A percentile compares a stretch with the other conserved stretches of the same genome.
Evolutionary conservation across 2,329 filamentous ascomycete genomes (phyloP).

Genomic region (Fusarium burgessii): DNA sequence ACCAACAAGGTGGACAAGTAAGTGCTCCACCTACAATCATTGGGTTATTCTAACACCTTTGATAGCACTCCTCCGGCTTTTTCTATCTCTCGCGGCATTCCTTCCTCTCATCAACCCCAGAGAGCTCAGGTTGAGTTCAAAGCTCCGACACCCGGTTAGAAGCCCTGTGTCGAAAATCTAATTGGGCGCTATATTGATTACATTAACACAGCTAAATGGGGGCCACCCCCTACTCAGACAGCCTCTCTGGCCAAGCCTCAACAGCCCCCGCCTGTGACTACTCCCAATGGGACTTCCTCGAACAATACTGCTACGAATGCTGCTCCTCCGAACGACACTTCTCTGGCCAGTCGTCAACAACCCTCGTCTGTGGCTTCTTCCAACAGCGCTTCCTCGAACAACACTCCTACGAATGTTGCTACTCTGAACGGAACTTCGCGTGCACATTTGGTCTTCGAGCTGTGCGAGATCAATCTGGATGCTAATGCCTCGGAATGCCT

Average conservation of each 20-base stretch:
- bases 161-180: slow-evolving; percentile 14
- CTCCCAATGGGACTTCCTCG: background rate
- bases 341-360: background rate
- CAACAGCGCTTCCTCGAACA: background rate
- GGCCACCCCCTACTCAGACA: background rate
- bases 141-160: slow-evolving; percentile 28
- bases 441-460: background rate
- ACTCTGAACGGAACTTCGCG: background rate
- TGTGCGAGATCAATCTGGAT: background rate
- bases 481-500: slow-evolving; percentile 14
- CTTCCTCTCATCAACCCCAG: background rate
- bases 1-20: background rate
- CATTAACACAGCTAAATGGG: slow-evolving; percentile 15
- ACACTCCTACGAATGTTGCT: background rate
- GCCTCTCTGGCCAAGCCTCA: background rate
- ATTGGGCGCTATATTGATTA: background rate
- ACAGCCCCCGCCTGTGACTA: background rate
- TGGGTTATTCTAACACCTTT: background rate
- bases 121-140: slow-evolving; percentile 6
- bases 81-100: background rate
- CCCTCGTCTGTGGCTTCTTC: background rate
- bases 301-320: background rate
- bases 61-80: background rate
- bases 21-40: background rate
- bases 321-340: background rate